Evolutionary conservation across 176 grass and related monocot species (phyloP).

Genomic region (Pontederia crassipes): DNA sequence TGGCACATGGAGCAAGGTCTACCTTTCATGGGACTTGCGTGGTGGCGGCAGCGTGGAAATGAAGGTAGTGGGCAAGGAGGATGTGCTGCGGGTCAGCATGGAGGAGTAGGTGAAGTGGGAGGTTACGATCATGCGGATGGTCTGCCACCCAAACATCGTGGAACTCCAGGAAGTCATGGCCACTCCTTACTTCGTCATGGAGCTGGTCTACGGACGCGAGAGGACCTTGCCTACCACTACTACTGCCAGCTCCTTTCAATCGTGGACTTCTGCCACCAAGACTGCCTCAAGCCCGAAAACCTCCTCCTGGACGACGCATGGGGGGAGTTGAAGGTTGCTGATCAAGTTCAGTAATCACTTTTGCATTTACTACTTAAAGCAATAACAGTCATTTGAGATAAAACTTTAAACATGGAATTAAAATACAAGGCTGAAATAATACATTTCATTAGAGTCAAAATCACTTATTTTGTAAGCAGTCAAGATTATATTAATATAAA

Average conservation of each 20-base stretch:
- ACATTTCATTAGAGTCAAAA: too few relatives aligned
- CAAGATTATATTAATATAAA: too few relatives aligned
- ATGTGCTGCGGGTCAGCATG: slow-evolving; percentile 1
- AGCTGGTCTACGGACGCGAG: slow-evolving; percentile 58
- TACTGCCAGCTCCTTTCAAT: neutral
- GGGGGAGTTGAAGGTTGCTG: slow-evolving; percentile 36
- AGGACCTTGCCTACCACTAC: slow-evolving; percentile 2
- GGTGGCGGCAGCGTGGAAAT: neutral
- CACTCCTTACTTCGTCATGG: slow-evolving; percentile 68
- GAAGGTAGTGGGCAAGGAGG: slow-evolving; percentile 8
- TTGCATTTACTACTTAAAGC: too few relatives aligned
- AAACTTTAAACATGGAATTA: too few relatives aligned
- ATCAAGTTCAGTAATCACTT: neutral
- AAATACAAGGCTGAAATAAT: too few relatives aligned
- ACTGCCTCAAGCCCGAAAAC: slow-evolving; percentile 12
- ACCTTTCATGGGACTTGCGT: neutral
- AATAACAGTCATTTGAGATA: too few relatives aligned
- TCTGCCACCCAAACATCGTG: neutral
- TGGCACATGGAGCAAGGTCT: neutral
- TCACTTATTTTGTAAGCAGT: too few relatives aligned
- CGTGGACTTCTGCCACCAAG: slow-evolving; percentile 3
- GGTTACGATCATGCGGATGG: slow-evolving; percentile 12
- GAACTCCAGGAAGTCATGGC: slow-evolving; percentile 9
- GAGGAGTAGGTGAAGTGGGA: slow-evolving; percentile 5
- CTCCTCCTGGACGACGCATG: slow-evolving; percentile 7